Evolutionary conservation across 2,329 filamentous ascomycete genomes (phyloP).

Genomic region (Aureobasidium zeae): DNA sequence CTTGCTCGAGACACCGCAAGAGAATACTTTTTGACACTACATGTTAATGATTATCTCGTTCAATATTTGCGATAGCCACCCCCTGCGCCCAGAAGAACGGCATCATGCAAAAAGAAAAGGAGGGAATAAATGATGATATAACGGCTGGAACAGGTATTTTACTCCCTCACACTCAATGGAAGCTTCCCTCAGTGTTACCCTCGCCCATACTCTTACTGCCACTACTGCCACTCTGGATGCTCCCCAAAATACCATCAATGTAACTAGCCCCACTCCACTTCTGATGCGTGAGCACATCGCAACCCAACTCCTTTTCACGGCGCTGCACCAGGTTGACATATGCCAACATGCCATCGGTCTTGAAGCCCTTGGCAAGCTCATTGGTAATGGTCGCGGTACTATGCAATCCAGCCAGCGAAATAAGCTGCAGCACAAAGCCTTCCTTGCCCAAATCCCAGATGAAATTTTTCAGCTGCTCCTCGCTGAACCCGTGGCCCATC

Average conservation of each 20-base stretch:
- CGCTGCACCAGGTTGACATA: constrained; percentile 92
- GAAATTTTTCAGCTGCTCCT: constrained; percentile 75
- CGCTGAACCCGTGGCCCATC: constrained; percentile 88
- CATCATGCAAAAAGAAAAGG: too few species aligned
- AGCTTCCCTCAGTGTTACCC: constrained; percentile 67
- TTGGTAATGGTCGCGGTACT: constrained; percentile 54
- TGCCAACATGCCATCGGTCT: constrained; percentile 86
- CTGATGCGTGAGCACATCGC: constrained; percentile 91
- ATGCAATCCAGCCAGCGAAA: constrained; percentile 56
- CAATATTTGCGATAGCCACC: too few species aligned
- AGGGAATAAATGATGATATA: too few species aligned
- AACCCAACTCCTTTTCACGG: constrained; percentile 79
- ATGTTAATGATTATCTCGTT: too few species aligned
- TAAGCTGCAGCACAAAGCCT: constrained; percentile 52
- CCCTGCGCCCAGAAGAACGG: too few species aligned
- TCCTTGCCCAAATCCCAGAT: constrained; percentile 93
- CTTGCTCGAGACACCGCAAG: too few species aligned
- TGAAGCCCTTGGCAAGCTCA: constrained; percentile 74
- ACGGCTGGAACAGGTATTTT: too few species aligned
- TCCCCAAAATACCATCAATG: constrained; percentile 80
- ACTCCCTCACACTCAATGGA: neutral
- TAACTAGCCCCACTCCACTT: constrained; percentile 70
- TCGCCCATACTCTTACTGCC: constrained; percentile 90
- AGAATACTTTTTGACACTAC: too few species aligned
- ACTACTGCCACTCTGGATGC: constrained; percentile 84